Evolutionary conservation across 139 green algal genomes (phyloP).

Genomic region (Chlorella ohadii): DNA sequence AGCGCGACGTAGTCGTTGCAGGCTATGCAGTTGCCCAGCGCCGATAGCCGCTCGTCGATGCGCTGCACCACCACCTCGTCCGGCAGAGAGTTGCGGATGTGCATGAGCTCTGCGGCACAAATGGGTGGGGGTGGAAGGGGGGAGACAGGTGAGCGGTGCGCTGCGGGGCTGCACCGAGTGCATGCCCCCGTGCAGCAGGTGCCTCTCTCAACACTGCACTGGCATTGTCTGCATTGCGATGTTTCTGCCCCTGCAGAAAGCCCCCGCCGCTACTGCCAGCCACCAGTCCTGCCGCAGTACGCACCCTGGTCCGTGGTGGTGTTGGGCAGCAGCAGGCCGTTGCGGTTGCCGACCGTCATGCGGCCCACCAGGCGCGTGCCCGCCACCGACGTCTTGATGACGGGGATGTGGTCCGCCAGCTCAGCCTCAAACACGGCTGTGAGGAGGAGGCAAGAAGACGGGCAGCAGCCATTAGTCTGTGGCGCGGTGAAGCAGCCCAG

Average conservation of each 20-base stretch:
- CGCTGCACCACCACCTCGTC: slow-evolving; percentile 98
- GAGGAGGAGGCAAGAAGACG: neutral
- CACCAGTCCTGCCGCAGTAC: neutral
- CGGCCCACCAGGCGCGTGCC: slow-evolving; percentile 96
- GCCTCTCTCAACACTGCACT: too few species aligned
- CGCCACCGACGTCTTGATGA: slow-evolving; percentile 93
- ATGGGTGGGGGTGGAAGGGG: neutral
- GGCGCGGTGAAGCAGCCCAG: too few species aligned
- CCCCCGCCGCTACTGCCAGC: too few species aligned
- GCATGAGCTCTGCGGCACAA: slow-evolving; percentile 84
- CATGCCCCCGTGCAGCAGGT: too few species aligned
- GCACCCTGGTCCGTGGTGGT: slow-evolving; percentile 92
- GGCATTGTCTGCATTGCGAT: too few species aligned
- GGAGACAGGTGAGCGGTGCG: neutral
- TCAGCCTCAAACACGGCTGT: slow-evolving; percentile 96
- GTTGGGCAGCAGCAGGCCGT: slow-evolving; percentile 97
- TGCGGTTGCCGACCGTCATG: slow-evolving; percentile 96
- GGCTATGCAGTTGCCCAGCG: slow-evolving; percentile 98
- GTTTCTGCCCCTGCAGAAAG: too few species aligned
- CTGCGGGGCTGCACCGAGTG: too few species aligned
- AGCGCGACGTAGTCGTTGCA: slow-evolving; percentile 99
- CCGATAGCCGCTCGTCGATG: slow-evolving; percentile 97
- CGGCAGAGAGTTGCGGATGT: slow-evolving; percentile 97
- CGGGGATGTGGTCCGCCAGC: slow-evolving; percentile 95
- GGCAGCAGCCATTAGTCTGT: too few species aligned